Percentiles rank a stretch among this genome's conserved stretches.
Conservation (phyloP, 140 eudicot genomes). For the Ambrosia hybrid region DNA sequence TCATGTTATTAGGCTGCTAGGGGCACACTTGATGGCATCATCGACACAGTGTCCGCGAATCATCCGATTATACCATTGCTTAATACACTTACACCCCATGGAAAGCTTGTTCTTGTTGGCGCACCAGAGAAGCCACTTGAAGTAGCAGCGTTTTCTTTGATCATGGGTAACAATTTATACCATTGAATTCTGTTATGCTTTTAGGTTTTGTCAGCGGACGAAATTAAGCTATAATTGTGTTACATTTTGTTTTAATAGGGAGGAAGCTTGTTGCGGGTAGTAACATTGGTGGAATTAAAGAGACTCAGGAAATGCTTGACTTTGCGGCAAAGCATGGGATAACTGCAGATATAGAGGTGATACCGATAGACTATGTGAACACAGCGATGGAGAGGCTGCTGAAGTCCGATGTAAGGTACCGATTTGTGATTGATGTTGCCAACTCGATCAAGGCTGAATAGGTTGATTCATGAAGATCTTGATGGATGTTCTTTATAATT, state of each 20-base stretch:
- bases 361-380: constrained; percentile 48
- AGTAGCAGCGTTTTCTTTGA: constrained; percentile 42
- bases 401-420: constrained; percentile 51
- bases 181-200: neutral
- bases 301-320: constrained; percentile 62
- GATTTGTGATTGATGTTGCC: constrained; percentile 57
- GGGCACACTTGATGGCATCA: constrained; percentile 55
- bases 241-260: constrained; percentile 26
- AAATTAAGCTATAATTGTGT: neutral
- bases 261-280: constrained; percentile 54
- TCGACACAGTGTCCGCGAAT: constrained; percentile 57
- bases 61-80: constrained; percentile 45
- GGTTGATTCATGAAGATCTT: constrained; percentile 17
- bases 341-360: constrained; percentile 44
- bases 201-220: neutral
- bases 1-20: constrained; percentile 39
- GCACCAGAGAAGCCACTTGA: constrained; percentile 56
- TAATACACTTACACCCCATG: constrained; percentile 39
- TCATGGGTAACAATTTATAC: constrained; percentile 36
- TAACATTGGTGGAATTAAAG: constrained; percentile 58
- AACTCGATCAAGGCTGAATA: constrained; percentile 39
- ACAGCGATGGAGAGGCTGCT: constrained; percentile 50
- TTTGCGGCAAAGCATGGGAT: constrained; percentile 50
- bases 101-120: constrained; percentile 65
- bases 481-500: neutral